A percentile compares a stretch with the other conserved stretches of the same genome.
Conservation (phyloP, 2,329 filamentous ascomycete species). For the Gliomastix tumulicola region DNA sequence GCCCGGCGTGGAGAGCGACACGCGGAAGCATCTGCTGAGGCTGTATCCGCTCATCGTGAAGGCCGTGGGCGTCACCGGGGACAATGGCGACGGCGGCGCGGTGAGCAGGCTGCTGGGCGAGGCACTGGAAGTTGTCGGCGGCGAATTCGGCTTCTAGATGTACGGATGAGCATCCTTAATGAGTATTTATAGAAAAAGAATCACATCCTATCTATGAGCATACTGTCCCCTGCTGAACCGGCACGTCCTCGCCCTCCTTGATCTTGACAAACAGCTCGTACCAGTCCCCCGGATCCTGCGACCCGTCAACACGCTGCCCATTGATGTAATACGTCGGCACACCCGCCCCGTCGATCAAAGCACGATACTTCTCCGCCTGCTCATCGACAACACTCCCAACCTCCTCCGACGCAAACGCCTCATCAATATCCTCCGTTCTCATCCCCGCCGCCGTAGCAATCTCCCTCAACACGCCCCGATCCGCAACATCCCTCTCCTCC, state of each 20-base stretch:
- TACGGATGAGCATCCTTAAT: background rate
- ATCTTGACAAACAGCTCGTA: slow-evolving; percentile 11
- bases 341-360: slow-evolving; percentile 3
- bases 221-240: too few relatives aligned
- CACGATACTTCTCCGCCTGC: slow-evolving; percentile 6
- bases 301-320: slow-evolving; percentile 5
- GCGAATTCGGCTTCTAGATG: slow-evolving; percentile 35
- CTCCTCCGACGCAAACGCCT: slow-evolving; percentile 5
- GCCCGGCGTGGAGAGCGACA: slow-evolving; percentile 43
- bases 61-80: slow-evolving; percentile 50
- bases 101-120: slow-evolving; percentile 50
- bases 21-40: slow-evolving; percentile 69
- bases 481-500: slow-evolving; percentile 19
- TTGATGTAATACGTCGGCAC: slow-evolving; percentile 11
- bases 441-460: slow-evolving; percentile 13
- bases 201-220: too few relatives aligned
- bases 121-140: slow-evolving; percentile 56
- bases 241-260: slow-evolving; percentile 6
- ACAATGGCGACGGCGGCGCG: too few relatives aligned
- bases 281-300: slow-evolving; percentile 8
- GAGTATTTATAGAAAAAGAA: background rate
- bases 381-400: slow-evolving; percentile 6
- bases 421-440: slow-evolving; percentile 6
- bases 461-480: slow-evolving; percentile 10
- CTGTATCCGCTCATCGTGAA: slow-evolving; percentile 72